Evolutionary conservation across 352 stramenopile genomes (phyloP), one percentile per base, ranked within the genome.

Genomic region (Phytopythium kandeliae): DNA sequence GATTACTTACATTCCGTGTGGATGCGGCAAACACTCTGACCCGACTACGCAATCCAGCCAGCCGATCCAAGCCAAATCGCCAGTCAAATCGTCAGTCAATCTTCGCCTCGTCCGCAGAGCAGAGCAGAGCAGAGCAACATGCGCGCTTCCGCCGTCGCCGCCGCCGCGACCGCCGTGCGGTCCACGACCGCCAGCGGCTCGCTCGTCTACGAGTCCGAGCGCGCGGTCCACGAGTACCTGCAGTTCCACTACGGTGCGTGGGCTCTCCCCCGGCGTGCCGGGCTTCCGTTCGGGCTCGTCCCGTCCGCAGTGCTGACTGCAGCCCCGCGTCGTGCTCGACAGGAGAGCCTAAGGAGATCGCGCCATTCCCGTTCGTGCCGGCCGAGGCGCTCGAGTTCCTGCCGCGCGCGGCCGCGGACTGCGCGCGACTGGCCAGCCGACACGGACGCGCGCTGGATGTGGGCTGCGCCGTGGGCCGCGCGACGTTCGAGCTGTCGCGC

Each of bases 401-500:
- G 30, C 79, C 90, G 37, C 79, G 83, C 31, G 90, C 90, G 19
- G 82, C 87, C 13, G 82, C 91, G 24, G 63, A 85, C 25, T 78
- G 85, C 31, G 71, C 86, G 17, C 66, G 63, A 8, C 62, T 96
- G 12, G 63, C 63, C 1, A 41, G 53, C 8, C 82, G 74, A 15
- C 86, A 77, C 35, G 73, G 69, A n/a, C 83, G 87, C 41, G 93
- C 89, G 2, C 67, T 98, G 42, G 95, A 98, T 60, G 82, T 98
- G 56, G 95, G 95, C 31, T 98, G 93, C 58, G 88, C 95, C 8
- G 93, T 98, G 24, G 95, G 95, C 33, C 91, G 93, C 21, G 79
- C 88, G 19, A 95, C 92, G 4, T 98, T 98, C 57, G 89, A 97
- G 65, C 76, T 98, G 13, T 94, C 90, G 60, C 94, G 89, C 51